Evolutionary conservation across 345 rosid species (phyloP).

Genomic region (Salix caprea): DNA sequence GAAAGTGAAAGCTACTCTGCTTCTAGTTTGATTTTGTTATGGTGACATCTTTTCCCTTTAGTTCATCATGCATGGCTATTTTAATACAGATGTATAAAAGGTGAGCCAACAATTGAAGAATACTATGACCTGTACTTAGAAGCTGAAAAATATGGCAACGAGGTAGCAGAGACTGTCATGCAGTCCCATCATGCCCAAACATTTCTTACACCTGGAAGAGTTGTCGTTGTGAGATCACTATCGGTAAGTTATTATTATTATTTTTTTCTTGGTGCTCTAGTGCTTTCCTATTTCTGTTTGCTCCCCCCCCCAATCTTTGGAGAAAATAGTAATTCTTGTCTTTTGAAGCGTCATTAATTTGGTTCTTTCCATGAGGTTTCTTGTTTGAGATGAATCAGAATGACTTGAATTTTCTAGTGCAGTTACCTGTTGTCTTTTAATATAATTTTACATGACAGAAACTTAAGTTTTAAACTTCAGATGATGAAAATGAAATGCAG

Average conservation of each 20-base stretch:
- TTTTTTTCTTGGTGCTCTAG: neutral
- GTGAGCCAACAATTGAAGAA: slow-evolving; percentile 89
- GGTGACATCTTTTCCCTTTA: neutral
- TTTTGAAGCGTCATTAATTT: neutral
- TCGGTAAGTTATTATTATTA: slow-evolving; percentile 48
- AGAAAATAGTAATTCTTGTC: neutral
- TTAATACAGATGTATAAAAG: slow-evolving; percentile 73
- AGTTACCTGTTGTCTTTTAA: neutral
- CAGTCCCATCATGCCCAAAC: slow-evolving; percentile 42
- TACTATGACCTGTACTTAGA: slow-evolving; percentile 67
- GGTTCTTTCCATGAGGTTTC: slow-evolving; percentile 3
- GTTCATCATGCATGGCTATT: slow-evolving; percentile 15
- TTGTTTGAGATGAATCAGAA: neutral
- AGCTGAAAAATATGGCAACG: slow-evolving; percentile 42
- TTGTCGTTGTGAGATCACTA: slow-evolving; percentile 74
- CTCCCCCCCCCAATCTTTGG: neutral
- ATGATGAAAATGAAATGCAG: neutral
- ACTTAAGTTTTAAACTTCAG: neutral
- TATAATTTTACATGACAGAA: neutral
- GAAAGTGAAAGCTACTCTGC: neutral
- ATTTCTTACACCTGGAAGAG: slow-evolving; percentile 65
- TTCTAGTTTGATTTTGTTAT: slow-evolving; percentile 1
- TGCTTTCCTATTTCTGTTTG: neutral
- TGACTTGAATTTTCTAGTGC: neutral
- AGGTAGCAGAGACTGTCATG: slow-evolving; percentile 65